Evolutionary conservation across 2,329 filamentous ascomycete genomes (phyloP), one percentile per base, ranked within the genome.

Genomic region (Microsporum ferrugineum): DNA sequence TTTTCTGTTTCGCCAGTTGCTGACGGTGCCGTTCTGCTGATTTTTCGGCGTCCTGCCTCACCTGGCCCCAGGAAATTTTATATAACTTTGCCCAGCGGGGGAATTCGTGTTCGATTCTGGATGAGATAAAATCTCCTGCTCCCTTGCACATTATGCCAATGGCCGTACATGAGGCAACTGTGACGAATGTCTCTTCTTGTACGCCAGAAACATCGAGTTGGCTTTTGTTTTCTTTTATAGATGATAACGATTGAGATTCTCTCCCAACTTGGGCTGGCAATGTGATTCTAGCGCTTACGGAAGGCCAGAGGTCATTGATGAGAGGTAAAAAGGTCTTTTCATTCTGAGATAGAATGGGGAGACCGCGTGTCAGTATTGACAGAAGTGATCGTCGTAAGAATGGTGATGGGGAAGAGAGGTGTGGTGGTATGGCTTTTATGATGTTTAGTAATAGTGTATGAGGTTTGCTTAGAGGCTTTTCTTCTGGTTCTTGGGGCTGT

Each of bases 261-360:
- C 77, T 29, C 85, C 80, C n/a, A 80, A 78, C 1, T 87, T 76
- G 69, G 2, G 70, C 66, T n/a, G 74, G 71, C 38, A 72, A 69
- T 17, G 68, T 69, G 57, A 76, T 69, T 53, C 72, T 68, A 2
- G 70, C 66, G 10, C 71, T 71, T 3, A 96, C 77, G 5, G 95
- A 87, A 0, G 91, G 91, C 92, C 92, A 99, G 5, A 97, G 78
- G 2, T 88, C 86, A 72, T 97, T 94, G 66, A 97, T 85, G 0
- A 97, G 80, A 0, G 94, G 94, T 1, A 99, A 76, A 71, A 96
- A 96, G 0, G 85, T 84, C 63, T 91, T 85, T 70, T 96, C 88
- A 66, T 96, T 85, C 2, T 79, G 79, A 0, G 87, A 83, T 2
- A 99, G 82, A 0, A 88, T 81, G 0, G 86, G 83, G 3, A 87